Evolutionary conservation across 169 alveolate species (phyloP).

Genomic region (Babesia bovis): DNA sequence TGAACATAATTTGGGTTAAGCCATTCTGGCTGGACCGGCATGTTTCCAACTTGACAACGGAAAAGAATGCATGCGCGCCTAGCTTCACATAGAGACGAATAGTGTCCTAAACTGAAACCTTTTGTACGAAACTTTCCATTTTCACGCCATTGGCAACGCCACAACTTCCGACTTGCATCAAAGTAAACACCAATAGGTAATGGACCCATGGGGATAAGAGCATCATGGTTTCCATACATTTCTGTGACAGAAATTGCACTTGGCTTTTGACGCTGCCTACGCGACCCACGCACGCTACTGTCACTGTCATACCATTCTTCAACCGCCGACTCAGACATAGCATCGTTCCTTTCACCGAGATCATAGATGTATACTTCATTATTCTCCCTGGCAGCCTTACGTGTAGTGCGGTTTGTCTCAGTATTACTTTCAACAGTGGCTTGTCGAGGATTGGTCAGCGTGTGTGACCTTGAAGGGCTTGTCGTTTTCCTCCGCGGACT

Average conservation of each 20-base stretch:
- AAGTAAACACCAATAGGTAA: slow-evolving; percentile 86
- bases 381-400: slow-evolving; percentile 21
- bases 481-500: slow-evolving; percentile 20
- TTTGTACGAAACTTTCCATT: slow-evolving; percentile 86
- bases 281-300: slow-evolving; percentile 40
- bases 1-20: slow-evolving; percentile 74
- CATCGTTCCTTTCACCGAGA: slow-evolving; percentile 39
- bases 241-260: slow-evolving; percentile 40
- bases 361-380: slow-evolving; percentile 34
- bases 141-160: slow-evolving; percentile 90
- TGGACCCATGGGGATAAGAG: slow-evolving; percentile 80
- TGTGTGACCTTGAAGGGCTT: neutral
- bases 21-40: slow-evolving; percentile 85
- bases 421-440: neutral
- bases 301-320: slow-evolving; percentile 65
- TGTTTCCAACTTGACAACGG: slow-evolving; percentile 84
- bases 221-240: slow-evolving; percentile 62
- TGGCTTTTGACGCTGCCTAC: slow-evolving; percentile 44
- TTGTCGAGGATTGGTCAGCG: neutral
- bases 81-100: slow-evolving; percentile 83
- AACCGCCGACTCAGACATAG: slow-evolving; percentile 23
- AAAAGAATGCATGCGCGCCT: slow-evolving; percentile 81
- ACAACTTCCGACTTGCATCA: slow-evolving; percentile 83
- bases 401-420: slow-evolving; percentile 3
- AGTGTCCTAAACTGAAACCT: slow-evolving; percentile 82